Evolutionary conservation across 805 yeast species (phyloP).

Genomic region (Lipomyces sp.): DNA sequence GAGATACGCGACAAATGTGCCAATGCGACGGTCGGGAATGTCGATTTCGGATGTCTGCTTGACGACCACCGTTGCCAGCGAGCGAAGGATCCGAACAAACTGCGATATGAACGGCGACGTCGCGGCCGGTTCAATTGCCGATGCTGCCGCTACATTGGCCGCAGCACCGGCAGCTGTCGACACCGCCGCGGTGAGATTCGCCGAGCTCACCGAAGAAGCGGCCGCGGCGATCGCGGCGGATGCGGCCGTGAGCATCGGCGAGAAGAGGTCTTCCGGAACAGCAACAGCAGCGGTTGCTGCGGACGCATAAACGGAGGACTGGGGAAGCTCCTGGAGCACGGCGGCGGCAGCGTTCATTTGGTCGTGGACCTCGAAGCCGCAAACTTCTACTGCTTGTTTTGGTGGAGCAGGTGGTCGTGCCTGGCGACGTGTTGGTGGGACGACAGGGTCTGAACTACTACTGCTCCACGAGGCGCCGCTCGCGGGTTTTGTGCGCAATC

Average conservation of each 20-base stretch:
- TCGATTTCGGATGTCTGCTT: constrained; percentile 23
- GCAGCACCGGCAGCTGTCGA: background rate
- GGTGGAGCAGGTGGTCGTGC: no score
- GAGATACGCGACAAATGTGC: constrained; percentile 30
- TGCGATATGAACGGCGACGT: constrained; percentile 11
- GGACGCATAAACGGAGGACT: background rate
- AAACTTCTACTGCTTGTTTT: no score
- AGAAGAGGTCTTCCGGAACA: background rate
- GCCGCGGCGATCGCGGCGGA: background rate
- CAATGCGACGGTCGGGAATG: constrained; percentile 25
- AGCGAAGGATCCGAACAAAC: constrained; percentile 9
- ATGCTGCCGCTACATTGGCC: background rate
- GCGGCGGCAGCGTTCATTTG: no score
- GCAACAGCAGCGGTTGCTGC: background rate
- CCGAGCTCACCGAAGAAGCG: background rate
- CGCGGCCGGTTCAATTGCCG: background rate
- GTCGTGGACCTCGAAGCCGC: no score
- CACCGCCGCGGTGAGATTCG: background rate
- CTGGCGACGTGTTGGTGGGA: no score
- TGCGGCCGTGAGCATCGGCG: background rate
- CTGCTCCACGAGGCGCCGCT: no score
- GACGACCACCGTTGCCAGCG: constrained; percentile 18
- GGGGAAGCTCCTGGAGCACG: background rate
- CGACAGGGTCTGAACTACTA: no score
- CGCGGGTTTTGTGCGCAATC: no score